Evolutionary conservation across 345 rosid genomes (phyloP).

Genomic region (Camelina sativa): DNA sequence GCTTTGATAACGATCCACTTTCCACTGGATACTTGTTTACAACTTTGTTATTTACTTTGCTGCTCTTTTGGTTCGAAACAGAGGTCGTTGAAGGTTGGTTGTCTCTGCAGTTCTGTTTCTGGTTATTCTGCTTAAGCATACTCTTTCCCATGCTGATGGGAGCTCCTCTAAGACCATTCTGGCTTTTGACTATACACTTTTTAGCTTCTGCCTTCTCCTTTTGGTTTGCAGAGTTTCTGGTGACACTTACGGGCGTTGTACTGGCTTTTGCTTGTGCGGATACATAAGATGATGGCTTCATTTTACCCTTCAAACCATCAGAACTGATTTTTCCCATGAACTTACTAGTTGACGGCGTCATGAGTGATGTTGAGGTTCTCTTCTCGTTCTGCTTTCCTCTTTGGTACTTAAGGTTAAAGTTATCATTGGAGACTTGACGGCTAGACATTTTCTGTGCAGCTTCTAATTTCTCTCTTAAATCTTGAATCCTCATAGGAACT

Average conservation of each 20-base stretch:
- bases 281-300: constrained; percentile 47
- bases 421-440: constrained; percentile 49
- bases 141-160: constrained; percentile 43
- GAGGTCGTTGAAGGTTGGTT: constrained; percentile 48
- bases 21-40: too few relatives aligned
- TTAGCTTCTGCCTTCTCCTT: constrained; percentile 56
- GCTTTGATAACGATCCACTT: too few relatives aligned
- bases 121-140: constrained; percentile 72
- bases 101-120: constrained; percentile 71
- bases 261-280: constrained; percentile 54
- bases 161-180: constrained; percentile 52
- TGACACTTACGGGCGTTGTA: constrained; percentile 38
- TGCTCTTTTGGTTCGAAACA: constrained; percentile 48
- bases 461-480: constrained; percentile 81
- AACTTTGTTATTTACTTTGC: too few relatives aligned
- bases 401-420: constrained; percentile 33
- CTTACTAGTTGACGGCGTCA: constrained; percentile 37
- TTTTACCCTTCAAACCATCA: constrained; percentile 49
- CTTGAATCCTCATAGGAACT: constrained; percentile 73
- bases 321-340: constrained; percentile 45
- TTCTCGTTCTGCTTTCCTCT: constrained; percentile 51
- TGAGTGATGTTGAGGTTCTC: constrained; percentile 33
- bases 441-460: constrained; percentile 55
- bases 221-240: constrained; percentile 45
- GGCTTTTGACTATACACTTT: constrained; percentile 47